Evolutionary conservation across 179 eudicot species (phyloP).

Genomic region (Sideroxylon spinosum): DNA sequence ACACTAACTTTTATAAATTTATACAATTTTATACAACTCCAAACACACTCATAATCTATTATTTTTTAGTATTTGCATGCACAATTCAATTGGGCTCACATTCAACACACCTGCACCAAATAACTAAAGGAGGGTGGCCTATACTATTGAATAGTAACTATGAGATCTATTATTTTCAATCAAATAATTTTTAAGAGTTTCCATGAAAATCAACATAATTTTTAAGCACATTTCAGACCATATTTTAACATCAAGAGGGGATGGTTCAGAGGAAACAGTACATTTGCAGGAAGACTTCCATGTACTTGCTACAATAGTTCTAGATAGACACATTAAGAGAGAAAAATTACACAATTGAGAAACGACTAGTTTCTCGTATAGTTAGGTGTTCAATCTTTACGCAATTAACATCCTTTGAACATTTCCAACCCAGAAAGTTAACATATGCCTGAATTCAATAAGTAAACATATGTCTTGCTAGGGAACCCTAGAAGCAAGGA

Average conservation of each 20-base stretch:
- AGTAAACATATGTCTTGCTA: not conserved
- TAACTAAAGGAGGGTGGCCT: not conserved
- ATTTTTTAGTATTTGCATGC: not conserved
- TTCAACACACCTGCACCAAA: not conserved
- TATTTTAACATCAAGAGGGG: not conserved
- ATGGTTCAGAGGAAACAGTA: not conserved
- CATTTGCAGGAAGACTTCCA: slow-evolving; percentile 1
- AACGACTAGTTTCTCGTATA: not conserved
- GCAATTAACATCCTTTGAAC: not conserved
- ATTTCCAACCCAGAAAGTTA: not conserved
- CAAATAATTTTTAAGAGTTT: not conserved
- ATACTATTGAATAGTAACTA: not conserved
- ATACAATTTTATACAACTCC: too few relatives aligned
- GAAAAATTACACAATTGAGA: not conserved
- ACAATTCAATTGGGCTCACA: not conserved
- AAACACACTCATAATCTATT: too few relatives aligned
- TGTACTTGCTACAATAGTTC: not conserved
- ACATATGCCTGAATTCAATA: not conserved
- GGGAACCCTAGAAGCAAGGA: not conserved
- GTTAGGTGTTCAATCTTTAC: not conserved
- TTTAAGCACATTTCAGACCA: not conserved
- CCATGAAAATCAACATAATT: not conserved
- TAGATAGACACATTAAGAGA: not conserved
- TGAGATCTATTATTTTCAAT: slow-evolving; percentile 4
- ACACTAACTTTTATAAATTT: too few relatives aligned